Evolutionary conservation across 2,329 filamentous ascomycete species (phyloP).

Genomic region (Bertia moriformis): DNA sequence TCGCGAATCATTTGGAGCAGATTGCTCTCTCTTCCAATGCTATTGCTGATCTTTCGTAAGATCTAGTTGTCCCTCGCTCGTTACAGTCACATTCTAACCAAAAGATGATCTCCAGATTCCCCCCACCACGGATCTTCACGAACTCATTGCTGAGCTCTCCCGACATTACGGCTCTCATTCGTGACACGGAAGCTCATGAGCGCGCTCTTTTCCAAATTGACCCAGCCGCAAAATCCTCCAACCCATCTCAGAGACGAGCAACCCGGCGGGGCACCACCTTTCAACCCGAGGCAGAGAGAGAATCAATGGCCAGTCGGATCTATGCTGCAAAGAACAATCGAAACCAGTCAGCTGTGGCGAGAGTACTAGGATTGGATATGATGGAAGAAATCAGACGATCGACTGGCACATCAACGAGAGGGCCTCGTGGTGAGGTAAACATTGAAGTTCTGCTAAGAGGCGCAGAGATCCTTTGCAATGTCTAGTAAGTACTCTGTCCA

Average conservation of each 20-base stretch:
- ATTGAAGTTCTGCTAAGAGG: slow-evolving; percentile 45
- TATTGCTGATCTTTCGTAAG: slow-evolving; percentile 29
- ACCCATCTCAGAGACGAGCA: slow-evolving; percentile 20
- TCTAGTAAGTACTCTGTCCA: slow-evolving; percentile 32
- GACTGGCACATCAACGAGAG: slow-evolving; percentile 28
- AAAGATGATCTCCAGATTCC: slow-evolving; percentile 43
- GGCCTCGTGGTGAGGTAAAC: slow-evolving; percentile 34
- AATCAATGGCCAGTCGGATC: slow-evolving; percentile 19
- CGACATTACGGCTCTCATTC: slow-evolving; percentile 51
- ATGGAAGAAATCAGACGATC: slow-evolving; percentile 41
- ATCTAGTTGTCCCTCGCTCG: neutral
- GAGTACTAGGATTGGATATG: slow-evolving; percentile 45
- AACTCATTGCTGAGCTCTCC: slow-evolving; percentile 45
- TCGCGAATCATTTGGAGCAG: slow-evolving; percentile 30
- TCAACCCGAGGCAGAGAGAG: slow-evolving; percentile 10
- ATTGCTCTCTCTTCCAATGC: slow-evolving; percentile 29
- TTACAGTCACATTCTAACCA: neutral
- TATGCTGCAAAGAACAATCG: slow-evolving; percentile 27
- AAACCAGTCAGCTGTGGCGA: slow-evolving; percentile 40
- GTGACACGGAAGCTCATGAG: slow-evolving; percentile 51
- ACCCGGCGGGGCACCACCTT: slow-evolving; percentile 31
- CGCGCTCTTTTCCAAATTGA: slow-evolving; percentile 49
- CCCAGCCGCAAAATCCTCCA: slow-evolving; percentile 27
- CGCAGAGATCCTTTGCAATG: slow-evolving; percentile 45
- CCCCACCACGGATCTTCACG: slow-evolving; percentile 46